Conservation (phyloP, 192 early-diverging fungal species). For the Ramicandelaber brevisporus region DNA sequence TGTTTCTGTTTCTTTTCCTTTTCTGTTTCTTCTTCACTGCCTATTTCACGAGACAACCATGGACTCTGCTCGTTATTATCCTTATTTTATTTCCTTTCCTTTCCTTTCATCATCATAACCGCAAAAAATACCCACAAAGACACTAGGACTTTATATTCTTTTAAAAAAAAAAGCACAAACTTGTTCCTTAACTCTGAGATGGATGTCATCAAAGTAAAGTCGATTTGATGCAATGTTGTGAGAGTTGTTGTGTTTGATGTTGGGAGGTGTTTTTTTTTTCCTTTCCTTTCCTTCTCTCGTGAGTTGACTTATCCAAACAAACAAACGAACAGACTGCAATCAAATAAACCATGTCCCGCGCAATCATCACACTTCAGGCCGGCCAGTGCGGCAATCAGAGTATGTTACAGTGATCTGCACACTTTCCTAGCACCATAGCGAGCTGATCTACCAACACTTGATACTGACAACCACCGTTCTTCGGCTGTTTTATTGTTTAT, state of each 20-base stretch:
- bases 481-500: neutral
- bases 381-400: conserved; percentile 98
- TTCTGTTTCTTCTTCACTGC: neutral
- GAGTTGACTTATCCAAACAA: too few relatives aligned
- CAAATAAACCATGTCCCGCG: conserved; percentile 39
- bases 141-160: neutral
- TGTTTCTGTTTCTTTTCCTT: neutral
- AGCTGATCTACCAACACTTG: neutral
- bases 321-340: too few relatives aligned
- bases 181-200: too few relatives aligned
- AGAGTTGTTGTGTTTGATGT: too few relatives aligned
- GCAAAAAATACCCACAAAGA: neutral
- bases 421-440: neutral
- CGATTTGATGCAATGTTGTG: too few relatives aligned
- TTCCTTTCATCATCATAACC: neutral
- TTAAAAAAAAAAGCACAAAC: too few relatives aligned
- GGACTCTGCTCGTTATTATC: neutral
- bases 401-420: conserved; percentile 9
- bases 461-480: neutral
- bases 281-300: too few relatives aligned
- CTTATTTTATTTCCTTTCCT: neutral
- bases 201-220: too few relatives aligned
- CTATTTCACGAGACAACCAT: neutral
- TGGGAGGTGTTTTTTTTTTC: too few relatives aligned
- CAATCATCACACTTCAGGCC: conserved; percentile 88